These are phyloP conservation scores for Erigeron canadensis DNA, from an alignment of 129 eudicot species.

Conservation along the genomic window DNA sequence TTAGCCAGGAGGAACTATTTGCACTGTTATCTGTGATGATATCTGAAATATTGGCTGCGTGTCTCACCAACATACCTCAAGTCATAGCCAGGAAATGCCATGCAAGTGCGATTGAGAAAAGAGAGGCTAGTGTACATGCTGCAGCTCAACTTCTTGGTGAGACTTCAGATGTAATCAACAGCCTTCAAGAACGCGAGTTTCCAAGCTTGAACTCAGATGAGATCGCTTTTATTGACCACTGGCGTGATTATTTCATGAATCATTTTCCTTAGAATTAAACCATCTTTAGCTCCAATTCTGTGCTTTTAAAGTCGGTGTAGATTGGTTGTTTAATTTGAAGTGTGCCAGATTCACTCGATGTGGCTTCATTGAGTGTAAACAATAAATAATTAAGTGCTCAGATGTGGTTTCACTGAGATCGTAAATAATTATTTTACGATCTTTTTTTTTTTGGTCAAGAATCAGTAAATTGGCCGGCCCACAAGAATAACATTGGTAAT, in stretches of 20 bases:
- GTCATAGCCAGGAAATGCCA: constrained; percentile 39
- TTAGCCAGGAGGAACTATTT: constrained; percentile 19
- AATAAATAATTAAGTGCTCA: too few relatives aligned
- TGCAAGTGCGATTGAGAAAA: constrained; percentile 27
- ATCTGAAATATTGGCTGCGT: constrained; percentile 31
- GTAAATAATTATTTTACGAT: too few relatives aligned
- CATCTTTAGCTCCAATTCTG: too few relatives aligned
- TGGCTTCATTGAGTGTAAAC: too few relatives aligned
- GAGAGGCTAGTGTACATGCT: constrained; percentile 26
- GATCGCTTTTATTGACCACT: constrained; percentile 30
- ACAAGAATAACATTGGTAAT: too few relatives aligned
- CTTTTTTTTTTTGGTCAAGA: too few relatives aligned
- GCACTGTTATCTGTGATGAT: constrained; percentile 26
- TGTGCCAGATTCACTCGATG: too few relatives aligned
- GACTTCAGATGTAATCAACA: constrained; percentile 23
- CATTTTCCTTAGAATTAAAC: constrained; percentile 8
- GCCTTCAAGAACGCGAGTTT: constrained; percentile 20
- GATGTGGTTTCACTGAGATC: too few relatives aligned
- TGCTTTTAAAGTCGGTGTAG: too few relatives aligned
- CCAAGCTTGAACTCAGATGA: constrained; percentile 14
- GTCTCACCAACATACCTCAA: constrained; percentile 40
- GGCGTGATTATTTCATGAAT: constrained; percentile 24
- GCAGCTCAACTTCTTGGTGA: constrained; percentile 43
- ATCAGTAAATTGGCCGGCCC: too few relatives aligned
- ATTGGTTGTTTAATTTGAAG: too few relatives aligned